Base-by-base conservation (phyloP, 345 rosid species). In the Cardamine chenopodiifolia region DNA sequence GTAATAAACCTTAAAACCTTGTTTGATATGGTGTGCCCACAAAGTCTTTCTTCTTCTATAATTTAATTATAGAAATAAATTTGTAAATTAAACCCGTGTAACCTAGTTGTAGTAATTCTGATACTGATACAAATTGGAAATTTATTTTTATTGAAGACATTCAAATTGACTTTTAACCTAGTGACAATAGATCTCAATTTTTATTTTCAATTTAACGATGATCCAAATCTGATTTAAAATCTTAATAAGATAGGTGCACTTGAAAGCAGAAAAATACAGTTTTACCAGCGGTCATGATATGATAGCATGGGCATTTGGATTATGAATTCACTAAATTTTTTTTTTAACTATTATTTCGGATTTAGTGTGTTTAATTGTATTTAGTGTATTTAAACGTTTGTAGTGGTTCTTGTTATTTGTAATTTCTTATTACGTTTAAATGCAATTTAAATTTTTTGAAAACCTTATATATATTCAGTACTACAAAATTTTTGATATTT, bases 11-110 rank as follows among this genome's bases (percentile, higher is more conserved):
- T 45, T 65, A 44, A 18, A 2, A 25, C 45, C n/a, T 40, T 40
- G 6, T 39, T 56, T 56, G 19, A 42, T 69, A 56, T 56, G 55
- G n/a, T 18, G 28, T 55, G 8, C n/a, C 70, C 62, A 68, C 72
- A 37, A 37, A 17, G 52, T 52, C 9, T 19, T 34, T 54, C 18
- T 22, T 23, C 18, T 53, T 53, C 17, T 25, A 37, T 10, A 11
- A 1, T 50, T 17, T 4, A 17, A 12, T 55, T n/a, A 25, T 39
- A 19, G 3, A 26, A 39, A 54, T 17, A 13, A 8, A 15, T 25
- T 8, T 1, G n/a, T 53, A 35, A 42, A 37, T 3, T 37, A 37
- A 42, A 42, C 18, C 18, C 48, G 3, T 45, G 3, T 2, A 45
- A 45, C 9, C 19, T 44, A 17, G 22, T 8, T 47, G 23, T 28